Percentiles rank a stretch among this genome's conserved stretches.
phyloP scores from a whole-genome alignment of 306 rosid genomes.

The Prunus dulcis region DNA sequence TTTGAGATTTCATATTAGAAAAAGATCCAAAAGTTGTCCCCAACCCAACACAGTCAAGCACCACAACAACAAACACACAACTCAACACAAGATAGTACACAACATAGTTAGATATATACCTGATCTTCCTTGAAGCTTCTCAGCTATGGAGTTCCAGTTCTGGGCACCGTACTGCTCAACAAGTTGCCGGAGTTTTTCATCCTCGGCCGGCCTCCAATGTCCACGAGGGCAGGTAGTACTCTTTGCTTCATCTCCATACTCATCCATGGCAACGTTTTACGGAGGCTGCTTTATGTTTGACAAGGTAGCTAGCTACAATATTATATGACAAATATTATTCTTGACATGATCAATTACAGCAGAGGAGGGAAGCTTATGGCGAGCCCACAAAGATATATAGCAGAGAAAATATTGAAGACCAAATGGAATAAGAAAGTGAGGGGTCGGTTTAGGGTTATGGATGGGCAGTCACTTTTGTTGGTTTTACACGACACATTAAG shows the following conservation, averaged over 20 bases:
- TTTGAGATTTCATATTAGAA: not conserved
- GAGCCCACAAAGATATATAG: conserved; percentile 47
- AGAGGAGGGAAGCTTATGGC: conserved; percentile 14
- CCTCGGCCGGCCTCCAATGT: conserved; percentile 94
- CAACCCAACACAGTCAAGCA: not conserved
- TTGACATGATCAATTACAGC: conserved; percentile 33
- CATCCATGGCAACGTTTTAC: conserved; percentile 45
- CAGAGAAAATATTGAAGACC: not conserved
- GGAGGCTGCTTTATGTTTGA: not conserved
- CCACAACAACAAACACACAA: not conserved
- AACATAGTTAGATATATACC: conserved; percentile 35
- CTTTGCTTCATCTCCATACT: conserved; percentile 53
- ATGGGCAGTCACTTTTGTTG: conserved; percentile 99
- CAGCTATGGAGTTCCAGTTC: conserved; percentile 95
- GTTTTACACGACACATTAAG: conserved; percentile 83
- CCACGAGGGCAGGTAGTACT: conserved; percentile 59
- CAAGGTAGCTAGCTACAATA: not conserved
- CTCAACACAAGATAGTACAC: not conserved
- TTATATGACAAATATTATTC: conserved; percentile 3
- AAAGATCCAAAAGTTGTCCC: not conserved
- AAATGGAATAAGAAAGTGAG: conserved; percentile 33
- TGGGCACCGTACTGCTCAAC: conserved; percentile 88
- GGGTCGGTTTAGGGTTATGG: conserved; percentile 97
- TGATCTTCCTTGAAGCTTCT: conserved; percentile 96
- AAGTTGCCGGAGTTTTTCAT: conserved; percentile 73